Evolutionary conservation across 371 early-diverging fungal species (phyloP), one percentile per base, ranked within the genome.

Genomic region (Mucor lusitanicus): DNA sequence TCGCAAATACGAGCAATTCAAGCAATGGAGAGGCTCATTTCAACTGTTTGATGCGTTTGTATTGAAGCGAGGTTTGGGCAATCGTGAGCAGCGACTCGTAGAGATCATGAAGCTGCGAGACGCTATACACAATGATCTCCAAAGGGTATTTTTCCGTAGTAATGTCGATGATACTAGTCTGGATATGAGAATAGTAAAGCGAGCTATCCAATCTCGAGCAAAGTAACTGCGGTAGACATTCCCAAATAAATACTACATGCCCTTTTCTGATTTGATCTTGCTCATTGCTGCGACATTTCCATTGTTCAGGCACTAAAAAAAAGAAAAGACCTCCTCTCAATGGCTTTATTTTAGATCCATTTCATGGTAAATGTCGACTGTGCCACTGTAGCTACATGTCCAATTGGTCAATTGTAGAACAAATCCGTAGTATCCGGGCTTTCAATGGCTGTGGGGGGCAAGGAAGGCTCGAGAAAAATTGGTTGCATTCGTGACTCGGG

Each of bases 31-130:
- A 32, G 64, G 64, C 6, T 13, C 57, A 3, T 27, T 32, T 32
- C 42, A 56, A 1, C 17, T 64, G 23, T 64, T 64, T 30, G 64
- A 64, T 40, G 56, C 64, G 12, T 64, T 64, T 46, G 57, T 64
- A 30, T 57, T 64, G 21, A 27, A 57, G 7, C 37, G 64, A 55
- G 64, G 57, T 21, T 13, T 30, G 19, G 55, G 64, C 12, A 37
- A 13, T 21, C 28, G 30, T 6, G n/a, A 64, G 15, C n/a, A 64
- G 56, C 53, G 33, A n/a, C 35, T 63, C n/a, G 35, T 63, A 8
- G 33, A 37, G 15, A 5, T 53, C 17, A 21, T 63, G 13, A 63
- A 63, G 11, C 28, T 63, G 13, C 32, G 54, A 39, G 35, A 63
- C n/a, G n/a, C 15, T 6, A 63, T 63, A 33, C 27, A 63, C n/a